Evolutionary conservation across 78 protist genomes (phyloP).

Genomic region (Tieghemostelium lacteum): DNA sequence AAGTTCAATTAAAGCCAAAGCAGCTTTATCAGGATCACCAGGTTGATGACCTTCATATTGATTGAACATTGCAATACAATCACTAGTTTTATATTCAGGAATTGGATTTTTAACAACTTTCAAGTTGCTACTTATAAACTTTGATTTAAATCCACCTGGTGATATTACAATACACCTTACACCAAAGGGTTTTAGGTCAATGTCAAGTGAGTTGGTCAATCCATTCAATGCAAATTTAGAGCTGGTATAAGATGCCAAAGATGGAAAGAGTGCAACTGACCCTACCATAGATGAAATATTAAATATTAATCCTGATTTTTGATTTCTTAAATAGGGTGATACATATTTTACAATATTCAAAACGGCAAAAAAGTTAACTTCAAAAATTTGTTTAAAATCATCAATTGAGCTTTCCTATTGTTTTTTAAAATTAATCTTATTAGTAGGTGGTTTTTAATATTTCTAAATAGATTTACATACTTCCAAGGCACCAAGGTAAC

Average conservation of each 20-base stretch:
- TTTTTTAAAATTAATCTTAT: background rate
- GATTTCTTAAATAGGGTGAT: constrained; percentile 5
- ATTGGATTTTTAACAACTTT: background rate
- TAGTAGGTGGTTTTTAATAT: no score
- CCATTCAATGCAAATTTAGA: background rate
- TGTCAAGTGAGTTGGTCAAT: background rate
- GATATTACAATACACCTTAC: background rate
- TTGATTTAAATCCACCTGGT: constrained; percentile 6
- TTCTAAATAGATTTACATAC: background rate
- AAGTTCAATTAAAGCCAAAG: background rate
- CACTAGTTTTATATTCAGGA: background rate
- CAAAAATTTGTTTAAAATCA: background rate
- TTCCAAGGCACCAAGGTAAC: background rate
- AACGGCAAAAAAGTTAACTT: background rate
- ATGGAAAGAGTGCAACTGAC: no score
- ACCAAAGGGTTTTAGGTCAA: background rate
- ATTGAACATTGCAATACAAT: background rate
- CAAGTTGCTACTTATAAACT: background rate
- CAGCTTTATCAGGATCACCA: background rate
- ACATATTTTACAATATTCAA: constrained; percentile 6
- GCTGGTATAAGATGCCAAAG: no score
- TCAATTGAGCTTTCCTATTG: background rate
- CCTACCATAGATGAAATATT: constrained; percentile 32
- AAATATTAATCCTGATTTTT: constrained; percentile 19
- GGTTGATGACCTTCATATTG: background rate